Conservation (phyloP, 2,329 filamentous ascomycete species). For the Paecilomyces sp. region DNA sequence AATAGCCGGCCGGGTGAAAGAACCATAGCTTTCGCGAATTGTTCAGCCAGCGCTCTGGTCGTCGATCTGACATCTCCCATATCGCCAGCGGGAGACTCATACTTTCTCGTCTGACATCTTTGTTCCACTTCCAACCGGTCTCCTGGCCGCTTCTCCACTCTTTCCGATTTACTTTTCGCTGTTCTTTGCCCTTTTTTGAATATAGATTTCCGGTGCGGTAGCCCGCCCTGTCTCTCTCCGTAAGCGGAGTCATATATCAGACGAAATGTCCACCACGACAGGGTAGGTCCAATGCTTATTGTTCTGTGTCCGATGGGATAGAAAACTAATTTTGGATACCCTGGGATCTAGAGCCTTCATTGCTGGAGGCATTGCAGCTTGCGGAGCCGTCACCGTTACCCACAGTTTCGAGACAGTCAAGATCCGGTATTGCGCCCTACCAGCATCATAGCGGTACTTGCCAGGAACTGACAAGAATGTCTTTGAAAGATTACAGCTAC, state of each 20-base stretch:
- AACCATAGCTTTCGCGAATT: not conserved
- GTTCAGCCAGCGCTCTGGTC: not conserved
- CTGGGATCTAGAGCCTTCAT: slow-evolving; percentile 66
- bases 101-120: not conserved
- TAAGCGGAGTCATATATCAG: not conserved
- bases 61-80: not conserved
- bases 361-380: slow-evolving; percentile 91
- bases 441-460: not conserved
- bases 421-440: slow-evolving; percentile 60
- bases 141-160: not conserved
- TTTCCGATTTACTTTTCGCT: not conserved
- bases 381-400: slow-evolving; percentile 93
- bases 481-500: slow-evolving; percentile 70
- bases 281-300: slow-evolving; percentile 28
- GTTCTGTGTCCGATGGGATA: not conserved
- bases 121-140: not conserved
- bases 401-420: slow-evolving; percentile 99
- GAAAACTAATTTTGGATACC: not conserved
- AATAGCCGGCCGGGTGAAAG: not conserved
- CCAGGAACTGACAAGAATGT: not conserved
- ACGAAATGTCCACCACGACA: slow-evolving; percentile 48
- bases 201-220: not conserved
- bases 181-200: not conserved
- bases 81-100: not conserved
- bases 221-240: slow-evolving; percentile 1